Base-by-base conservation (phyloP, 371 early-diverging fungal genomes). In the Dinochytrium kinnereticum region DNA sequence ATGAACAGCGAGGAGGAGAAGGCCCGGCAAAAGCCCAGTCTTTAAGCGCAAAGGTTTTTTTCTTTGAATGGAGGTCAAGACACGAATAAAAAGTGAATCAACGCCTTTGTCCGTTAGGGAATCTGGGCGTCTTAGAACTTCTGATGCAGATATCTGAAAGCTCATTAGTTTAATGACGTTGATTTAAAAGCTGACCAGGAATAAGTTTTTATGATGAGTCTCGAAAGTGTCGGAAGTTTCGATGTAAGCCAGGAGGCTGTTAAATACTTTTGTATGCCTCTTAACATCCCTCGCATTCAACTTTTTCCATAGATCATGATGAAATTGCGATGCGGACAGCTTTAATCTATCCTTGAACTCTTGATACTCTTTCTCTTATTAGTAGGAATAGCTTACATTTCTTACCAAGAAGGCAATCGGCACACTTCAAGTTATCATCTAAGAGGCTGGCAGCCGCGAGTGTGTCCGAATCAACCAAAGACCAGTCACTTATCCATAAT, bases 1-100 rank as follows among this genome's bases (percentile, higher is more conserved):
- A 37, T 74, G 69, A 5, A 61, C 33, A 1, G 70, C 65, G 17
- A 74, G 75, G 28, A 74, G 5, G 15, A 74, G 26, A 28, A 74
- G 24, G 3, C 75, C 69, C 0, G 75, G 69, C 17, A 74, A 34
- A 7, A 74, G 36, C 0, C 65, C 70, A 13, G 64, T 36, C 30
- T 70, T 69, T 36, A 74, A 30, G 36, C 64, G 51, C 30, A 69
- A 69, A 24, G 69, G 40, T 53, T 69, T 69, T 31, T n/a, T 51
- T 5, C 33, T n/a, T 51, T 74, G 75, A 37, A 49, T 30, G 28
- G 2, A 49, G 5, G 37, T n/a, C 17, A 55, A 28, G 28, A 68
- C 68, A 1, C 10, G 24, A 1, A 44, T 19, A 57, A 73, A 73
- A 5, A 49, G 13, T 2, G 2, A 24, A 36, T 67, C 74, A 5